Conservation (phyloP, 345 rosid species). For the Eucalyptus tenuipes region DNA sequence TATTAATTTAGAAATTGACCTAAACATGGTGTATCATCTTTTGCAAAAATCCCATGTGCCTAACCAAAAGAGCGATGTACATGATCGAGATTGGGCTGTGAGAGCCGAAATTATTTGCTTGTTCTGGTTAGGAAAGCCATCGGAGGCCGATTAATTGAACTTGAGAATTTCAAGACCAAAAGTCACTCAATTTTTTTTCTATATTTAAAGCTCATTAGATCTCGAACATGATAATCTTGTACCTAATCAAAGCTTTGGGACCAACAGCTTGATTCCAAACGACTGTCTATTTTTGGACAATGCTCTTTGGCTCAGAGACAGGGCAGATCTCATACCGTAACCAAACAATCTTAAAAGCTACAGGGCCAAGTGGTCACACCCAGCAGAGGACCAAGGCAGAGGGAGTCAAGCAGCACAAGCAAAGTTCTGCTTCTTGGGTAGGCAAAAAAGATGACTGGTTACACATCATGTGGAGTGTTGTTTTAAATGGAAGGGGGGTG, state of each 20-base stretch:
- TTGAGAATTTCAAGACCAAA: background rate
- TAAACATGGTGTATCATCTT: background rate
- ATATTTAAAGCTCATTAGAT: background rate
- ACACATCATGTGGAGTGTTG: background rate
- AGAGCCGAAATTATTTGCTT: background rate
- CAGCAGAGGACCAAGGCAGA: background rate
- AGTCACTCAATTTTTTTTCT: background rate
- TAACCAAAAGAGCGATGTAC: background rate
- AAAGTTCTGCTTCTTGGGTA: background rate
- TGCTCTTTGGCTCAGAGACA: background rate
- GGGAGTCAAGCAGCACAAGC: background rate
- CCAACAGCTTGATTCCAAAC: background rate
- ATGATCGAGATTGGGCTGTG: background rate
- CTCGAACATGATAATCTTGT: background rate
- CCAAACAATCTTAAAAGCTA: background rate
- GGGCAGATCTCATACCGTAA: background rate
- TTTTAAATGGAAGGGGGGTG: background rate
- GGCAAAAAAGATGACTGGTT: background rate
- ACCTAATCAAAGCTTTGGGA: background rate
- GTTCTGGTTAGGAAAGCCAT: background rate
- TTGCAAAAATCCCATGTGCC: background rate
- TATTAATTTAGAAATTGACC: background rate
- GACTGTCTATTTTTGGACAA: background rate
- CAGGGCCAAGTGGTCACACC: background rate
- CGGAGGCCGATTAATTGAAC: background rate